Base-by-base conservation (phyloP, 805 yeast species). In the Ogataea allantospora region DNA sequence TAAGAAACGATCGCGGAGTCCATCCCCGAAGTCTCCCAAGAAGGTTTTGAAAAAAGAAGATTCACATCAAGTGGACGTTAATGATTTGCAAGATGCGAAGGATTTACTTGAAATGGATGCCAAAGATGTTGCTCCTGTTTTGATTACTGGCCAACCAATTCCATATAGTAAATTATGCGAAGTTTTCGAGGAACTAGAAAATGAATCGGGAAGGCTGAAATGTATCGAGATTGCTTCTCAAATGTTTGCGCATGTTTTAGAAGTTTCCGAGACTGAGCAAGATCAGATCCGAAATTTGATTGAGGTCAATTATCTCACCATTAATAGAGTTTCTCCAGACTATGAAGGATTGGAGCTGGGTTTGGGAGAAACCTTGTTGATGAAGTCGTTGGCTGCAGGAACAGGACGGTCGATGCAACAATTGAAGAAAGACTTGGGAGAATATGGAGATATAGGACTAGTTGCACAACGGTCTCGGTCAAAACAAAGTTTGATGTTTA, bases 291-390 rank as follows among this genome's bases (percentile, higher is more conserved):
- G 47, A 14, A 76, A 73, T 30, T 63, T 93, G 36, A 71, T 86
- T 6, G 78, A 76, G 38, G 79, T 87, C 2, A 83, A 89, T 1
- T 93, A 91, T 52, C 70, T 93, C 12, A 84, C 85, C 63, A 88
- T 91, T 57, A 91, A 91, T 58, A 68, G 91, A 44, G 65, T 89
- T 7, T 96, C 97, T 0, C 99, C 99, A 0, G 99, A 93, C 58
- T 93, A 93, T 56, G 96, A 88, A 56, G 97, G 95, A 20, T 66
- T 91, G 40, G 99, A 93, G 55, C 68, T 93, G 17, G 99, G 99
- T 0, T 70, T 93, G 2, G 99, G 99, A 12, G 99, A 93, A 60
- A 80, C 95, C 2, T 58, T 93, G 8, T 66, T 93, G 18, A 78
- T 89, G 53, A 93, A 89, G 54, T 93, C 98, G 0, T 77, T 93